Percentiles rank a stretch among this genome's conserved stretches.
These are phyloP conservation scores for Taiozyma sp. DNA, from an alignment of 1,139 yeast species.

Conservation along the genomic window DNA sequence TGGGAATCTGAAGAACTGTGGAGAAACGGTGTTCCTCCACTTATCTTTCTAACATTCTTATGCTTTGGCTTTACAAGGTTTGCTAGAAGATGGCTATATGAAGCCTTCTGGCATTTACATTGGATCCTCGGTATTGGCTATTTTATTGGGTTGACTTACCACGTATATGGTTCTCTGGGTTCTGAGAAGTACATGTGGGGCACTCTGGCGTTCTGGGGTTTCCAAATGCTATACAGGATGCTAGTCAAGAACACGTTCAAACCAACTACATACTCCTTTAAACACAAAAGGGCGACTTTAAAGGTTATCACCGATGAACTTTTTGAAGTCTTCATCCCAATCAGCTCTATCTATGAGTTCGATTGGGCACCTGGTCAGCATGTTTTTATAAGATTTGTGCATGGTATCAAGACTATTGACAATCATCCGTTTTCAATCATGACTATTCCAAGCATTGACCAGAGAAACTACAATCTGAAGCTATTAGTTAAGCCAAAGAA, in stretches of 20 bases:
- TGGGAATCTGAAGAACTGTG: conserved; percentile 16
- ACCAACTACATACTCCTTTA: conserved; percentile 38
- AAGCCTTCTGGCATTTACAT: conserved; percentile 48
- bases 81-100: conserved; percentile 43
- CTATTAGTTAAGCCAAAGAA: conserved; percentile 44
- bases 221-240: conserved; percentile 46
- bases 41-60: conserved; percentile 40
- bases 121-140: conserved; percentile 56
- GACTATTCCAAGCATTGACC: conserved; percentile 29
- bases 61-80: conserved; percentile 42
- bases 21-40: conserved; percentile 37
- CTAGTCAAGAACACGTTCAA: conserved; percentile 46
- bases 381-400: conserved; percentile 42
- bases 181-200: conserved; percentile 49
- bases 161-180: conserved; percentile 34
- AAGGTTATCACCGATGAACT: conserved; percentile 30
- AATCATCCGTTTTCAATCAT: conserved; percentile 63
- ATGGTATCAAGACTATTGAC: conserved; percentile 41
- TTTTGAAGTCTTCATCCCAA: conserved; percentile 38
- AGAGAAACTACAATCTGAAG: conserved; percentile 31
- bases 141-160: conserved; percentile 48
- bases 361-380: conserved; percentile 61
- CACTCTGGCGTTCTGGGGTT: conserved; percentile 49
- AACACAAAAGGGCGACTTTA: conserved; percentile 40
- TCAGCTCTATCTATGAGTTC: conserved; percentile 29